A percentile compares a stretch with the other conserved stretches of the same genome.
Conservation (phyloP, 306 rosid species). For the Rosa persica region DNA sequence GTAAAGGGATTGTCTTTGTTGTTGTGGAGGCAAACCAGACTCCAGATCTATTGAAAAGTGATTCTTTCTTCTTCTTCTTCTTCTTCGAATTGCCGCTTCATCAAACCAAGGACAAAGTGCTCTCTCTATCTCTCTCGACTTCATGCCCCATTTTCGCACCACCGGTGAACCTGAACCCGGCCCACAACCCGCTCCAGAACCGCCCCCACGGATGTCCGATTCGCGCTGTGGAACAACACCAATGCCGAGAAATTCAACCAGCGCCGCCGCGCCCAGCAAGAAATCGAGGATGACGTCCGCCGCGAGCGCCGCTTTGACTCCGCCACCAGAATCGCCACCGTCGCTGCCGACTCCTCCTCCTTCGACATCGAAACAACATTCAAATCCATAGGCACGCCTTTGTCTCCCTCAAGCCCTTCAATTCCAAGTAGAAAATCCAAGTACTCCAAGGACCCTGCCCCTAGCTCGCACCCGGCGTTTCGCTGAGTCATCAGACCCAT, state of each 20-base stretch:
- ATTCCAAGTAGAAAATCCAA: constrained; percentile 68
- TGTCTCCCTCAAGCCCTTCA: constrained; percentile 63
- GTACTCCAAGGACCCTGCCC: constrained; percentile 52
- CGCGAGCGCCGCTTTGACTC: constrained; percentile 65
- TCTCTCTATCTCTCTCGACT: too few species aligned
- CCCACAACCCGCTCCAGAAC: constrained; percentile 27
- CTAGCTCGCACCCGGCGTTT: constrained; percentile 55
- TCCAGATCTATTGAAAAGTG: too few species aligned
- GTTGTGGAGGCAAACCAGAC: too few species aligned
- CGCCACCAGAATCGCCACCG: constrained; percentile 33
- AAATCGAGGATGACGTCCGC: constrained; percentile 72
- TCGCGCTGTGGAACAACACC: constrained; percentile 70
- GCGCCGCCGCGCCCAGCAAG: constrained; percentile 55
- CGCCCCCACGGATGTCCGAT: constrained; percentile 46
- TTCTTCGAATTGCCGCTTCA: too few species aligned
- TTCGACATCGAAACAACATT: constrained; percentile 24
- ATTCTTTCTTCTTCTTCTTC: too few species aligned
- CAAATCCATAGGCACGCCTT: constrained; percentile 60
- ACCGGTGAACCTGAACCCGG: constrained; percentile 28
- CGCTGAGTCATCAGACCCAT: constrained; percentile 35
- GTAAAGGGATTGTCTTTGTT: too few species aligned
- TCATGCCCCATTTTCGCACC: constrained; percentile 53
- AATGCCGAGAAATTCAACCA: constrained; percentile 64
- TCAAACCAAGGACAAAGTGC: too few species aligned
- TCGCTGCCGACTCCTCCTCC: constrained; percentile 21